Evolutionary conservation across 768 basidiomycete genomes (phyloP), one percentile per base, ranked within the genome.

Genomic region (Lactarius sp.): DNA sequence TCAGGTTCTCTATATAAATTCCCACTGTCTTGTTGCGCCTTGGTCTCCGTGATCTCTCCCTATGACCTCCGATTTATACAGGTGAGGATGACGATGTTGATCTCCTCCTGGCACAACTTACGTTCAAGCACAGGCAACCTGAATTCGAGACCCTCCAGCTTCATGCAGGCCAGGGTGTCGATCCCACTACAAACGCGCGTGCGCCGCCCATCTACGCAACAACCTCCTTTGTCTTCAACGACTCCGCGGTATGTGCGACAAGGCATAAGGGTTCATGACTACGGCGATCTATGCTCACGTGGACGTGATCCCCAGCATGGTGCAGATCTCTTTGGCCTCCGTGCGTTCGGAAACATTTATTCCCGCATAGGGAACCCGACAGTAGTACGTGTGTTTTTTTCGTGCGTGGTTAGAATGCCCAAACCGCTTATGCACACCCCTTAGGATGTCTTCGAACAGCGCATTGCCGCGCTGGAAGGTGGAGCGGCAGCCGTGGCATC

Each of bases 111-210:
- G 27, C 1, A 37, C 1, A 2, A 18, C 47, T 54, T 37, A 59
- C 47, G 27, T 0, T n/a, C 16, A 10, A 10, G 20, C n/a, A 16
- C 16, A 79, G 78, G 61, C 71, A 70, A 44, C 87, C 87, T 53
- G 86, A 89, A 70, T 90, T 91, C 69, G 88, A 92, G 69, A 91
- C 89, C 1, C 77, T 92, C 52, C 88, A 90, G 73, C 78, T 92
- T 6, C 90, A 93, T 71, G 90, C 84, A 18, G 90, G 90, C 1
- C 86, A 90, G 65, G 75, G 73, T 13, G 80, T 81, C 12, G 88
- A 89, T 73, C 72, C 81, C 0, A 71, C 84, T 1, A 88, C 86
- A 0, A 85, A 87, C 61, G 86, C 91, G 4, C 82, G 90, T 3
- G 91, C 90, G 3, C 82, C 84, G 0, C 91, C 91, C 0, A 90